Percentiles rank a stretch among this genome's conserved stretches.
These are phyloP conservation scores for Cordyceps cicadae DNA, from an alignment of 2,329 filamentous ascomycete genomes.

Conservation along the genomic window DNA sequence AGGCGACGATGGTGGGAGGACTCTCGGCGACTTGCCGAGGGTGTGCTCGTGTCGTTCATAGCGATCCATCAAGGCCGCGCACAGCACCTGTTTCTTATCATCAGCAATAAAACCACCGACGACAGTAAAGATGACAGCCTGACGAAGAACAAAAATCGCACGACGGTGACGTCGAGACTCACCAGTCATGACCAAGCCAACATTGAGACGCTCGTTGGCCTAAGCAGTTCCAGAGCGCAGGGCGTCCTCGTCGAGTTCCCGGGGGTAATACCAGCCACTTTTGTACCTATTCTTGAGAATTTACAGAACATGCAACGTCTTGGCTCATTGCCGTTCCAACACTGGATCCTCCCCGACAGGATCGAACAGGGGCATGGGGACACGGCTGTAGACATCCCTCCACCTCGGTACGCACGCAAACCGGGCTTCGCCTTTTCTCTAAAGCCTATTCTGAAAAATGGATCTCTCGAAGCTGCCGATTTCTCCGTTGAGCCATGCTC, in stretches of 20 bases:
- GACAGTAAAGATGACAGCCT: not conserved
- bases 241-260: constrained; percentile 4
- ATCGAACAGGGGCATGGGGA: not conserved
- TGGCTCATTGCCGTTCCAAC: constrained; percentile 1
- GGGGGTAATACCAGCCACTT: not conserved
- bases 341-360: constrained; percentile 9
- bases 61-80: not conserved
- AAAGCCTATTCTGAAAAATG: not conserved
- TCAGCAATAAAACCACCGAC: not conserved
- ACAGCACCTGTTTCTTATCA: constrained; percentile 4
- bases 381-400: constrained; percentile 1
- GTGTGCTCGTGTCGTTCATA: constrained; percentile 6
- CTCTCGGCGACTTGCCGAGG: constrained; percentile 5
- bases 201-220: constrained; percentile 2
- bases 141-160: not conserved
- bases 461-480: not conserved
- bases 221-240: not conserved
- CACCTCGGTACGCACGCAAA: constrained; percentile 5
- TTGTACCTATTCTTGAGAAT: constrained; percentile 5
- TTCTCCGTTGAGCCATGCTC: not conserved
- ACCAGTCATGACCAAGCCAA: not conserved
- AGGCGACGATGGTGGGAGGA: constrained; percentile 6
- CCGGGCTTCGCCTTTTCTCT: constrained; percentile 5
- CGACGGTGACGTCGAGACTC: not conserved
- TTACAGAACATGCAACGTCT: constrained; percentile 4